Evolutionary conservation across 352 stramenopile species (phyloP).

Genomic region (Globisporangium irregulare): DNA sequence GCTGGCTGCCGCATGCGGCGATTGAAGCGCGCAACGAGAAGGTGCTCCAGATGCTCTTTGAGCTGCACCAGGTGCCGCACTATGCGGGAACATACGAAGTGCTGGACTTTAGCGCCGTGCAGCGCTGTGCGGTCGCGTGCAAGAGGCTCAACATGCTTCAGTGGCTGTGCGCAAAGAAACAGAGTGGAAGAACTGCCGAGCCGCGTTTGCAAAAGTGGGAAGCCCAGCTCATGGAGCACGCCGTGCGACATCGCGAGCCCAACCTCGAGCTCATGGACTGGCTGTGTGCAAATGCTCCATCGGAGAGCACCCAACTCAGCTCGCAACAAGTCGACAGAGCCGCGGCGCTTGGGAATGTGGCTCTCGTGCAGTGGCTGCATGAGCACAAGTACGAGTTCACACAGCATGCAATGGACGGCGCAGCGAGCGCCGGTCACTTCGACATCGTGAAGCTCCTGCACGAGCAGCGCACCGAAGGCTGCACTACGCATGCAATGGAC

Average conservation of each 20-base stretch:
- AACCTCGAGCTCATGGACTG: constrained; percentile 14
- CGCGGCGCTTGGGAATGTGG: constrained; percentile 4
- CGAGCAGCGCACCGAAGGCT: constrained; percentile 5
- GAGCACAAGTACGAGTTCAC: constrained; percentile 9
- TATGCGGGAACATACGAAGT: neutral
- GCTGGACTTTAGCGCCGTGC: constrained; percentile 6
- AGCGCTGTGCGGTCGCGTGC: constrained; percentile 15
- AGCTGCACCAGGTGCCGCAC: constrained; percentile 7
- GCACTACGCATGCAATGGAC: constrained; percentile 12
- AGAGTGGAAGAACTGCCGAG: neutral
- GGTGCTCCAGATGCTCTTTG: constrained; percentile 9
- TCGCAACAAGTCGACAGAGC: constrained; percentile 5
- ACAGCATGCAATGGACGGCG: constrained; percentile 9
- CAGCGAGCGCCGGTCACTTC: constrained; percentile 9
- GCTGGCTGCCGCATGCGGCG: constrained; percentile 15
- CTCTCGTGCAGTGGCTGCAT: constrained; percentile 13
- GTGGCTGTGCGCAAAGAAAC: neutral
- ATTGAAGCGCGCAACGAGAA: constrained; percentile 8
- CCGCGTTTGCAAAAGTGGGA: constrained; percentile 4
- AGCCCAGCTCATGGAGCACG: constrained; percentile 13
- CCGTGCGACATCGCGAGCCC: neutral
- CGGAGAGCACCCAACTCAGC: constrained; percentile 7
- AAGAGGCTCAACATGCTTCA: constrained; percentile 12
- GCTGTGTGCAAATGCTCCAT: constrained; percentile 7
- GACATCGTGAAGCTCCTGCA: constrained; percentile 8